phyloP scores from a whole-genome alignment of 2,329 filamentous ascomycete species.

The Fusarium fracticaudum region DNA sequence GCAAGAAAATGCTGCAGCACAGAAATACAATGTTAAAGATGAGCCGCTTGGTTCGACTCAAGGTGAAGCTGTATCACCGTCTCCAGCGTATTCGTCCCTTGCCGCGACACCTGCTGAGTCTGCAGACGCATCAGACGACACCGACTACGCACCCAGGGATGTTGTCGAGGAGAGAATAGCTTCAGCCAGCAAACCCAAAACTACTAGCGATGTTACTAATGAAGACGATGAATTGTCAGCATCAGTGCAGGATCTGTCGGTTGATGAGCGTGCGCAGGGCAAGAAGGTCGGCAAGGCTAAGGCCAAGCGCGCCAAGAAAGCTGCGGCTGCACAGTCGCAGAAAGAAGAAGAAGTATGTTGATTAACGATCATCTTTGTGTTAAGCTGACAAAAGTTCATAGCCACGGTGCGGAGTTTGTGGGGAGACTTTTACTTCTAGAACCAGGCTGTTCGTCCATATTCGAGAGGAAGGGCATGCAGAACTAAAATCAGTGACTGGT shows the following conservation, averaged over 20 bases:
- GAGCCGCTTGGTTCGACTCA: background rate
- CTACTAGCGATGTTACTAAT: background rate
- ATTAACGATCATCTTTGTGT: background rate
- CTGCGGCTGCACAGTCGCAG: slow-evolving; percentile 50
- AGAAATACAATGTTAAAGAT: background rate
- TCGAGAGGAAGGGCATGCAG: slow-evolving; percentile 71
- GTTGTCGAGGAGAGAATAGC: slow-evolving; percentile 54
- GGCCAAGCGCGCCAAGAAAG: slow-evolving; percentile 60
- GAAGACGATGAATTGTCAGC: slow-evolving; percentile 23
- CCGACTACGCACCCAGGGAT: slow-evolving; percentile 60
- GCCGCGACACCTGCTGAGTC: slow-evolving; percentile 11
- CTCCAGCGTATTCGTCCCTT: background rate
- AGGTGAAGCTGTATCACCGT: background rate
- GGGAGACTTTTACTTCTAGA: slow-evolving; percentile 65
- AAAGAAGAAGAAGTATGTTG: slow-evolving; percentile 49
- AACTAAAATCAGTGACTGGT: slow-evolving; percentile 45
- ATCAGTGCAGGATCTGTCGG: slow-evolving; percentile 35
- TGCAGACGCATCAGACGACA: slow-evolving; percentile 37
- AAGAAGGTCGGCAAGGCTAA: slow-evolving; percentile 63
- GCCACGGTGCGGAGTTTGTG: slow-evolving; percentile 58
- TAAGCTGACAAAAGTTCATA: slow-evolving; percentile 28
- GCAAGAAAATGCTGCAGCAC: background rate
- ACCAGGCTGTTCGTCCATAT: slow-evolving; percentile 80
- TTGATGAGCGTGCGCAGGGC: slow-evolving; percentile 37
- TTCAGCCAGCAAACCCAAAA: slow-evolving; percentile 7